Conservation (phyloP, 352 stramenopile genomes). For the Globisporangium uncinulatum region DNA sequence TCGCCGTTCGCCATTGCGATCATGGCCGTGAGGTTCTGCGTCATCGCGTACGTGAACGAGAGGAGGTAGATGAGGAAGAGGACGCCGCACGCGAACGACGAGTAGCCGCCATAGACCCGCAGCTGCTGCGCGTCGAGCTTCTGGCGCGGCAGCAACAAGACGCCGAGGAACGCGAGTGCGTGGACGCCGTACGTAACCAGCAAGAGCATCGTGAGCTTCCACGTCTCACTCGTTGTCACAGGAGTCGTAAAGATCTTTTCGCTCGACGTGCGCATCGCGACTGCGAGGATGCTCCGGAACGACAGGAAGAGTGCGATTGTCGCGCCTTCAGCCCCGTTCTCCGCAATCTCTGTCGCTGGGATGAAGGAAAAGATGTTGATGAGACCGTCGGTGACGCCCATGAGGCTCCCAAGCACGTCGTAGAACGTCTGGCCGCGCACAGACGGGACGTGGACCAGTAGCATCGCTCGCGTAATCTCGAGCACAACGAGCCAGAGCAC, state of each 20-base stretch:
- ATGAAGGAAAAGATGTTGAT: constrained; percentile 65
- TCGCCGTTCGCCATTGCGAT: constrained; percentile 13
- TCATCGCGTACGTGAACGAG: constrained; percentile 50
- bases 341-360: constrained; percentile 49
- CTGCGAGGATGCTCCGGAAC: constrained; percentile 13
- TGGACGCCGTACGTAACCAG: constrained; percentile 58
- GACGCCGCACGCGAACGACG: constrained; percentile 33
- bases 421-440: constrained; percentile 33
- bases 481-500: constrained; percentile 37
- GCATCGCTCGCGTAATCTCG: constrained; percentile 51
- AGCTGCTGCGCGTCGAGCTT: constrained; percentile 69
- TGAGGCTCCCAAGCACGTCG: constrained; percentile 41
- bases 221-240: neutral
- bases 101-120: constrained; percentile 64
- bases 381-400: constrained; percentile 51
- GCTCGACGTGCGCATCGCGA: constrained; percentile 33
- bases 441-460: constrained; percentile 9
- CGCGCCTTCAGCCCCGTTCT: constrained; percentile 63
- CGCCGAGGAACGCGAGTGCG: constrained; percentile 32
- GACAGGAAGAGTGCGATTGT: constrained; percentile 45
- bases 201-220: constrained; percentile 28
- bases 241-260: constrained; percentile 16
- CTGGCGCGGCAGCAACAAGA: constrained; percentile 41
- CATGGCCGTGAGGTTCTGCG: constrained; percentile 14
- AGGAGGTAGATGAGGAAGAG: constrained; percentile 54